Evolutionary conservation across 2,329 filamentous ascomycete genomes (phyloP), one percentile per base, ranked within the genome.

Genomic region (Hymenoscyphus fructigenus): DNA sequence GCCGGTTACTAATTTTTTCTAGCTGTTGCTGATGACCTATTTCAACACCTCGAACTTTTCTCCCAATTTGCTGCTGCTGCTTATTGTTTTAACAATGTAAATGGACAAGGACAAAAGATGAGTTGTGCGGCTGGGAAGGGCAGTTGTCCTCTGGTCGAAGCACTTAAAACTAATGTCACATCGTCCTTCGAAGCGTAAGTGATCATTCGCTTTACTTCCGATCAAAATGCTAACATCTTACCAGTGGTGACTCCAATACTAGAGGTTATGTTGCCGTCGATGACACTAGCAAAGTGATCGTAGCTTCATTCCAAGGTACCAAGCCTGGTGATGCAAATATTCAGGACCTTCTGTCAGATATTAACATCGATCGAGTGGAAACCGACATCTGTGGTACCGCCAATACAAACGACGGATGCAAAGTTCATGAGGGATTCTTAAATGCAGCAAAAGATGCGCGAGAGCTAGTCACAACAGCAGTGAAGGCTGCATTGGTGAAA

Each of bases 341-440:
- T 23, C 20, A 17, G 5, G 47, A 59, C 32, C 7, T 68, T n/a
- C 17, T 67, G 1, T 65, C 65, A 2, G 61, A 69, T 47, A 17
- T 65, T 9, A 57, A 63, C 20, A 47, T 69, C 60, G n/a, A 26
- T 23, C 63, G 61, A 15, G 59, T 57, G 7, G 26, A 62, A 14
- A 66, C 67, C 23, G 26, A 60, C n/a, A 36, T 70, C 32, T 70
- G 68, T 41, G 65, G 65, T 2, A 38, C 57, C 1, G 62, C 61
- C 10, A 67, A 68, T 41, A 66, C 20, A 1, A 65, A 61, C 15
- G 68, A 70, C 23, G 63, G 65, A 17, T 69, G 68, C 61, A 62
- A 71, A 55, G 65, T 74, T 7, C 75, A 76, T 58, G 57, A 57
- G 14, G 75, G 75, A 1, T 76, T 75, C 58, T 62, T 67, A 3